Conservation (phyloP, 2,329 filamentous ascomycete species). For the Aspergillus texensis region DNA sequence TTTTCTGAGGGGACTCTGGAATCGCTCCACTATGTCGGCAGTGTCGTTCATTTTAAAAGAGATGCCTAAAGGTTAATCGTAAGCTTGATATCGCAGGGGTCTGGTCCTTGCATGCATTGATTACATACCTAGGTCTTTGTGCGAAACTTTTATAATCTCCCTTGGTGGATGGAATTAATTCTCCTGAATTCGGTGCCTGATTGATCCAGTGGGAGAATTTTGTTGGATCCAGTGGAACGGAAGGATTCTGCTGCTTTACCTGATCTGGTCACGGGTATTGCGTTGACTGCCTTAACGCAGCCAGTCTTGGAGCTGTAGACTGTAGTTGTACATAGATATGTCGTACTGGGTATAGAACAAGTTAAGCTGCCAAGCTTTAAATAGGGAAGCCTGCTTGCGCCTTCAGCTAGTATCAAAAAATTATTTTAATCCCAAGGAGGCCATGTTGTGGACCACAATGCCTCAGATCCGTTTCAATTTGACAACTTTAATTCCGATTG, state of each 20-base stretch:
- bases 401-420: not conserved
- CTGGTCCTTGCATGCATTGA: not conserved
- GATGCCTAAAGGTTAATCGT: not conserved
- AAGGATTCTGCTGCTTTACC: not conserved
- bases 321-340: too few relatives aligned
- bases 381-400: slow-evolving; percentile 4
- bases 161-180: not conserved
- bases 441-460: not conserved
- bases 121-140: not conserved
- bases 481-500: slow-evolving; percentile 2
- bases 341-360: not conserved
- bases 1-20: not conserved
- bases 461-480: not conserved
- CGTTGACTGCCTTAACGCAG: not conserved
- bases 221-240: not conserved
- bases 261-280: not conserved
- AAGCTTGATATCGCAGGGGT: not conserved
- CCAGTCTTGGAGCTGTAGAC: too few relatives aligned
- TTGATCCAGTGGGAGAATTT: not conserved
- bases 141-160: too few relatives aligned
- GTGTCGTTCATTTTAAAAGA: not conserved
- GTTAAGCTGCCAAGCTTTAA: not conserved
- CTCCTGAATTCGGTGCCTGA: not conserved
- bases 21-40: not conserved
- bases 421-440: not conserved